Conservation (phyloP, 306 rosid genomes). For the Medicago ruthenica region DNA sequence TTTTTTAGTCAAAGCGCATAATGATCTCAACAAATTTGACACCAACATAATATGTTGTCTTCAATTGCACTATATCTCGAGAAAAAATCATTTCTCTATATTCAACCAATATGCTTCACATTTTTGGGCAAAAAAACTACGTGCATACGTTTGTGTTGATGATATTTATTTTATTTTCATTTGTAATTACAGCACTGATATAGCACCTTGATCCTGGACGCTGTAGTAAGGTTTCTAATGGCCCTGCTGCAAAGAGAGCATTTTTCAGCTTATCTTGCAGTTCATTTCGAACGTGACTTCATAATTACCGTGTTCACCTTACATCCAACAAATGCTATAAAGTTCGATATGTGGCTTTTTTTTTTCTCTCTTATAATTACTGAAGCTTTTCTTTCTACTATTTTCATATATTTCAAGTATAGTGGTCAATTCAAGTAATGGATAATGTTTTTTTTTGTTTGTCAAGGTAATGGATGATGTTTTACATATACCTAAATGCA, state of each 20-base stretch:
- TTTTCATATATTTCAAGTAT: constrained; percentile 27
- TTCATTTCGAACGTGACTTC: constrained; percentile 31
- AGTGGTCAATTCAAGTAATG: constrained; percentile 41
- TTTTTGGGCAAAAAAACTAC: background rate
- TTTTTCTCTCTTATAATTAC: constrained; percentile 28
- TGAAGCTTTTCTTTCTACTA: constrained; percentile 20
- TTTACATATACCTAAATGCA: constrained; percentile 21
- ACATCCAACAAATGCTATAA: constrained; percentile 45
- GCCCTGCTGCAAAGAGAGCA: constrained; percentile 39
- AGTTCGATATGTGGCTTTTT: constrained; percentile 46
- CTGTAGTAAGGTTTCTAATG: constrained; percentile 36
- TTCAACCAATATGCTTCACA: background rate
- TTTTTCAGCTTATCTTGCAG: constrained; percentile 45
- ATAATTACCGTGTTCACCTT: constrained; percentile 42
- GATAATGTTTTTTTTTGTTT: background rate
- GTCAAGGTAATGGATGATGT: constrained; percentile 11
- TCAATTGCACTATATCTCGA: background rate
- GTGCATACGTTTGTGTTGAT: background rate
- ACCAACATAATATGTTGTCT: background rate
- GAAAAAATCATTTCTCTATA: background rate
- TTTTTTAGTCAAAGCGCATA: background rate
- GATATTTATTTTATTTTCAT: constrained; percentile 6
- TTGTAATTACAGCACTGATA: constrained; percentile 52
- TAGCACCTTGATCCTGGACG: constrained; percentile 33
- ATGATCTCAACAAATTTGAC: constrained; percentile 11